Evolutionary conservation across 2,329 filamentous ascomycete genomes (phyloP), one percentile per base, ranked within the genome.

Genomic region (Botrytis fabae): DNA sequence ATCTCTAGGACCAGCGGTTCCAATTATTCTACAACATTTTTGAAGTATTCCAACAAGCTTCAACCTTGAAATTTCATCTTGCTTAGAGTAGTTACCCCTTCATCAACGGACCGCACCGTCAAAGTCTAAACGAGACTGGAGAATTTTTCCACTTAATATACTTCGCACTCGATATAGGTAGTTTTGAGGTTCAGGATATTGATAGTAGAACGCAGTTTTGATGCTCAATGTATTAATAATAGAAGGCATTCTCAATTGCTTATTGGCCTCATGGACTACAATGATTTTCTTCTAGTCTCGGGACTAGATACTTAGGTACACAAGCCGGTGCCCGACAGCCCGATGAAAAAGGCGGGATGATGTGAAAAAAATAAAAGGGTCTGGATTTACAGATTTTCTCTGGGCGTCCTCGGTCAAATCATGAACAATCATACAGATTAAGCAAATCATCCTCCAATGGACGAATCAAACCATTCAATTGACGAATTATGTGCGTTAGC

Each of bases 401-500:
- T 51, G 25, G 35, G 48, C 64, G 54, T 54, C 48, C 64, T 68
- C 64, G 64, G 48, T 57, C 48, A 38, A 57, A 68, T 68, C 64
- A 57, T 42, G 64, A 54, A 28, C 16, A 57, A 68, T 68, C 46
- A 57, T 68, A 57, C 51, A 28, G n/a, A 57, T n/a, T 57, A 22
- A 28, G 64, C 25, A 57, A 22, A 42, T 54, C 35, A 57, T 68
- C 48, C 48, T 28, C 42, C 64, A 57, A 42, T 68, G 63, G 46
- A 66, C 32, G n/a, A 51, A 51, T 51, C 32, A 63, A 66, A 66
- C 32, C 9, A 18, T n/a, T 38, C 68, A 42, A 74, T 76, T 75
- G 76, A 71, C 78, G 73, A 79, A 79, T 79, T 51, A 73, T 61
- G 59, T 54, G 62, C 12, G 48, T 38, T n/a, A 60, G 61, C 72